Percentiles rank a stretch among this genome's conserved stretches.
Conservation (phyloP, 2,329 filamentous ascomycete genomes). For the Xylogone sp. region DNA sequence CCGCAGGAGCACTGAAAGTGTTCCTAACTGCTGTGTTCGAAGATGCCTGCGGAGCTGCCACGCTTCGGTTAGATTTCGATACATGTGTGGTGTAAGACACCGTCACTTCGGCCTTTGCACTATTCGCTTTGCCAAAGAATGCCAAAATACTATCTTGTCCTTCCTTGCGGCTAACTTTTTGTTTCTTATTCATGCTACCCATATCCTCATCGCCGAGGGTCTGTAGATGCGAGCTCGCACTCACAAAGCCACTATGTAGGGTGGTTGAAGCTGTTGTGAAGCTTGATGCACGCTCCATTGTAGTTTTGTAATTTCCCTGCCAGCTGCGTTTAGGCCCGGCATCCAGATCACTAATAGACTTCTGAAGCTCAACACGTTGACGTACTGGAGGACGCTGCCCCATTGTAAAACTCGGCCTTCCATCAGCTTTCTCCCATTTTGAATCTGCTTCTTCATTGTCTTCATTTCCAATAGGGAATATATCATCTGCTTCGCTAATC, state of each 20-base stretch:
- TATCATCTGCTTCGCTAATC: conserved; percentile 60
- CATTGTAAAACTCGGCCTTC: conserved; percentile 16
- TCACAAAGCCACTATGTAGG: conserved; percentile 20
- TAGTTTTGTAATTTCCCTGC: conserved; percentile 47
- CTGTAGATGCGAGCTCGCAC: conserved; percentile 23
- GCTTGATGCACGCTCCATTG: conserved; percentile 56
- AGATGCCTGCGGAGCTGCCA: not conserved
- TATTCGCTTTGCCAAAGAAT: conserved; percentile 16
- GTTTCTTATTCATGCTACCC: conserved; percentile 14
- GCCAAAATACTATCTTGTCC: conserved; percentile 19
- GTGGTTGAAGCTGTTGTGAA: conserved; percentile 52
- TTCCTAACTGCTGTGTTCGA: not conserved
- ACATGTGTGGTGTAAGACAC: not conserved
- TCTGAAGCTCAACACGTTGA: conserved; percentile 21
- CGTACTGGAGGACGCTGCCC: conserved; percentile 19
- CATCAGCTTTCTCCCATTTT: conserved; percentile 31
- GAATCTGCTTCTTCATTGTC: conserved; percentile 27
- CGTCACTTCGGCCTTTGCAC: not conserved
- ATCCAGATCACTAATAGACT: conserved; percentile 11
- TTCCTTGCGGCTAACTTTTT: conserved; percentile 18
- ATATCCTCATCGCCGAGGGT: not conserved
- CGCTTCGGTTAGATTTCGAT: conserved; percentile 5
- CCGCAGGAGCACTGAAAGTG: not conserved
- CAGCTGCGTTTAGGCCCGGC: conserved; percentile 13
- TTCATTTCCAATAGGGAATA: conserved; percentile 63